Conservation (phyloP, 2,329 filamentous ascomycete species). For the Aspergillus candidus region DNA sequence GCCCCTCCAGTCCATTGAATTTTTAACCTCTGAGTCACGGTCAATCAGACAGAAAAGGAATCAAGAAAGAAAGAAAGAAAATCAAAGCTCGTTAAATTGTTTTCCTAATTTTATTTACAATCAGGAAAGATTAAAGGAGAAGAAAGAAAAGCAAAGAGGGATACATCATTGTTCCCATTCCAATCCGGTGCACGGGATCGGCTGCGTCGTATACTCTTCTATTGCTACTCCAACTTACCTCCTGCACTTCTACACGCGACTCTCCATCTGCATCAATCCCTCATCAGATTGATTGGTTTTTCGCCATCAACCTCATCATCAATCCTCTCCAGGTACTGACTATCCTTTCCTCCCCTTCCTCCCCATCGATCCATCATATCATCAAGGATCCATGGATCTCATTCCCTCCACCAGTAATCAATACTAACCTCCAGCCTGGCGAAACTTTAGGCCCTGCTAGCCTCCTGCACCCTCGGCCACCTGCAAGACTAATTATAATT, state of each 20-base stretch:
- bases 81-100: neutral
- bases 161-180: neutral
- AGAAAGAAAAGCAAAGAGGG: conserved; percentile 3
- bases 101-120: neutral
- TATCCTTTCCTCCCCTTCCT: too few species aligned
- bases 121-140: neutral
- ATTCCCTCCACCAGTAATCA: neutral
- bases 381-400: too few species aligned
- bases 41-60: neutral
- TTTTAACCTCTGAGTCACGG: neutral
- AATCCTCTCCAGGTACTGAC: too few species aligned
- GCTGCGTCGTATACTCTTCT: too few species aligned
- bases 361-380: too few species aligned
- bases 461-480: neutral
- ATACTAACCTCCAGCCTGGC: neutral
- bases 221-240: too few species aligned
- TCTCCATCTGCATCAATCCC: too few species aligned
- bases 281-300: too few species aligned
- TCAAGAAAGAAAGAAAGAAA: neutral
- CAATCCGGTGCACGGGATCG: too few species aligned
- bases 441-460: conserved; percentile 1
- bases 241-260: too few species aligned
- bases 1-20: conserved; percentile 8
- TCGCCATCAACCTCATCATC: too few species aligned
- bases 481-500: too few species aligned